Evolutionary conservation across 208 protist species (phyloP).

Genomic region (Perkinsela sp.): DNA sequence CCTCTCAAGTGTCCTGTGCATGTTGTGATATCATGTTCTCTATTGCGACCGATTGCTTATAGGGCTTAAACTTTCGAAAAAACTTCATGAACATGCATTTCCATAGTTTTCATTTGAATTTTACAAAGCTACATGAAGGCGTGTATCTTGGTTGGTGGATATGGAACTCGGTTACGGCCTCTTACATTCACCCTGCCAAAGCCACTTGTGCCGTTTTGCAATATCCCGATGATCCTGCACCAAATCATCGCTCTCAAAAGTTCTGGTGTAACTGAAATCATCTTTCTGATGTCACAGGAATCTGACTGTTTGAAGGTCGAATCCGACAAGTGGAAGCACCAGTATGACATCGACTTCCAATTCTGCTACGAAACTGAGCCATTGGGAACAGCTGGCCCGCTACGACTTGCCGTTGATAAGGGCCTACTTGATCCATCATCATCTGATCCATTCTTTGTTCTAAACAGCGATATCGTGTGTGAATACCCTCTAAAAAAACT

Average conservation of each 20-base stretch:
- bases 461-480: conserved; percentile 89
- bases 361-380: conserved; percentile 78
- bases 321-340: conserved; percentile 43
- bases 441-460: conserved; percentile 78
- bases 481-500: conserved; percentile 74
- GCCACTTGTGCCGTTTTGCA: conserved; percentile 85
- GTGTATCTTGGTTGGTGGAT: conserved; percentile 85
- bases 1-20: too few species aligned
- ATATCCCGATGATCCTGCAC: conserved; percentile 88
- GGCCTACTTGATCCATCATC: conserved; percentile 35
- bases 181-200: conserved; percentile 85
- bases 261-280: conserved; percentile 66
- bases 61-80: too few species aligned
- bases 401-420: conserved; percentile 66
- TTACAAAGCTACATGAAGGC: conserved; percentile 86
- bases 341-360: conserved; percentile 71
- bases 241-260: conserved; percentile 82
- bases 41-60: too few species aligned
- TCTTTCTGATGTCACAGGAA: conserved; percentile 83
- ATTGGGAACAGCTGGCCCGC: conserved; percentile 86
- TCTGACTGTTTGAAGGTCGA: conserved; percentile 73
- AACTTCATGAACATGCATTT: too few species aligned
- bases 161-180: conserved; percentile 73
- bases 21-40: too few species aligned
- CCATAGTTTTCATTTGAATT: too few species aligned